Evolutionary conservation across 257 asterid species (phyloP), one percentile per base, ranked within the genome.

Genomic region (Plantago elongata): DNA sequence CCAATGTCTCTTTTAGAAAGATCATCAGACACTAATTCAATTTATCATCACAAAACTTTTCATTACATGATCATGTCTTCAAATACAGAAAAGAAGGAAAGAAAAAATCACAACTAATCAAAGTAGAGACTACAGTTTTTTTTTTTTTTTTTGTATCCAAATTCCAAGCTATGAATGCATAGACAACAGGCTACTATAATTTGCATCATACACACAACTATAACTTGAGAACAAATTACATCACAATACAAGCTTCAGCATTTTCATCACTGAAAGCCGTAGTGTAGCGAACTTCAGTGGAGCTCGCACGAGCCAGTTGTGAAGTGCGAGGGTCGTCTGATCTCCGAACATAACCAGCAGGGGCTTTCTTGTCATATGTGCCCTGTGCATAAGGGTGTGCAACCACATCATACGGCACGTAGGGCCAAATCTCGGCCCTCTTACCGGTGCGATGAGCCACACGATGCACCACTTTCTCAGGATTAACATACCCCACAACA

Each of bases 261-360:
- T 93, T 89, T 9, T 93, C 99, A 7, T 93, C 99, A 14, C 99
- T 93, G 15, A 93, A 93, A 13, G 99, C 99, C 0, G 99, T 89
- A 16, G 96, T 87, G 79, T 93, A 93, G n/a, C 96, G 80, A 38
- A 93, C 97, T 62, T 93, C 99, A 5, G 95, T 80, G 46, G 97
- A 93, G 75, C 87, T 84, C 0, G 99, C 99, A 12, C 95, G 85
- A 0, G 95, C 93, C 0, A 92, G 89, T 22, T 85, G 93, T 11
- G 88, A 76, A 1, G 66, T 63, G 0, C 65, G 83, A 1, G 96
- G 88, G 69, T 84, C 90, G 13, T 73, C 48, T 9, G 64, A 64
- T 6, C 70, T 72, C 2, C 99, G 74, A 17, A 93, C 99, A 49
- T 93, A 93, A 0, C 99, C 99, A 4, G 99, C 79, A 0, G 99